Base-by-base conservation (phyloP, 345 rosid genomes). In the Pugionium dolabratum region DNA sequence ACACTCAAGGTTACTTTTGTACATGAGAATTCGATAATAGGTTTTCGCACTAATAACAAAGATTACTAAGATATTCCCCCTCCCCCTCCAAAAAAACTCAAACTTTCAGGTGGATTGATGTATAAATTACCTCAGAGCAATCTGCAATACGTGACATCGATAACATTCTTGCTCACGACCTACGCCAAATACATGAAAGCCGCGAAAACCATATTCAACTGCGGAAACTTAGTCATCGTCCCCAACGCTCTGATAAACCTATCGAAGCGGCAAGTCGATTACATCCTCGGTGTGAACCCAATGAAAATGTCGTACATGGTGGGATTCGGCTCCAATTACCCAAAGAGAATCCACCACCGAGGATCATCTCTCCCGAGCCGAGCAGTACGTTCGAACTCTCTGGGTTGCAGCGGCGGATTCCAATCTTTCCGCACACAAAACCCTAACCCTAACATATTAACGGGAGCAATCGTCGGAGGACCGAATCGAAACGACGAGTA, bases 101-200 rank as follows among this genome's bases (percentile, higher is more conserved):
- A 54, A 47, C 0, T 5, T 4, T 43, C 57, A 92, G 98, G 96
- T 27, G 98, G 98, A 10, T 73, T 92, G 10, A 87, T 92, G 75
- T 89, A 67, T 80, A 92, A 92, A 78, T 66, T 84, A 48, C 80
- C 88, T 36, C 61, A 71, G 62, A 87, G 86, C 72, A 92, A 89
- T 69, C 93, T 92, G 5, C 98, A 89, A 73, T 87, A 92, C 51
- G 98, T 89, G 18, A 80, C 95, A 54, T 83, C 96, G 18, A 85
- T 89, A 67, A 56, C 95, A 34, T 92, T 81, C 73, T 76, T 89
- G 67, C 82, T 92, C 36, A 83, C 95, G 5, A 87, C 95, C 11
- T 89, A 89, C 66, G 88, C 85, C 31, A 89, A 87, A 73, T 89
- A 89, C 83, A 82, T 89, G 91, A 82, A 79, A 77, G 53, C 84